A percentile compares a stretch with the other conserved stretches of the same genome.
These are phyloP conservation scores for Candida maltosa DNA, from an alignment of 805 yeast species.

Conservation along the genomic window DNA sequence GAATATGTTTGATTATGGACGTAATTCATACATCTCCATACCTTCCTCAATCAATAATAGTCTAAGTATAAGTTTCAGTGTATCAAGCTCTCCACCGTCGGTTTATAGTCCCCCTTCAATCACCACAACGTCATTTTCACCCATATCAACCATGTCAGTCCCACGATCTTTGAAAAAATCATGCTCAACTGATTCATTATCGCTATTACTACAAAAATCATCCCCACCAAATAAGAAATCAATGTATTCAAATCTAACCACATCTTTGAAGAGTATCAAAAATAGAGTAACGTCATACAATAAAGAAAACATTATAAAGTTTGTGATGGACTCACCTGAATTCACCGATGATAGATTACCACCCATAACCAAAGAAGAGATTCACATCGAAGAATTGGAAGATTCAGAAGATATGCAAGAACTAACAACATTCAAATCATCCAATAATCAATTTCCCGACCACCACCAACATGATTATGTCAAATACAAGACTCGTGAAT, in stretches of 20 bases:
- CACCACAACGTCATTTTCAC: too few relatives aligned
- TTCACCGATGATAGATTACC: constrained; percentile 16
- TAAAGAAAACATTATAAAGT: constrained; percentile 5
- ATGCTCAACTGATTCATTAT: constrained; percentile 7
- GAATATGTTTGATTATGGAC: neutral
- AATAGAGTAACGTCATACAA: constrained; percentile 5
- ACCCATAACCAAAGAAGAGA: too few relatives aligned
- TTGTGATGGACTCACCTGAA: constrained; percentile 11
- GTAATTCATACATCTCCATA: neutral
- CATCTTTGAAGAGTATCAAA: constrained; percentile 11
- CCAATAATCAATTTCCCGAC: constrained; percentile 7
- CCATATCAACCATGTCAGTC: too few relatives aligned
- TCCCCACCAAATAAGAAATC: constrained; percentile 1
- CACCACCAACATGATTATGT: neutral
- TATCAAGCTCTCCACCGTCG: too few relatives aligned
- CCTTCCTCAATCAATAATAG: too few relatives aligned
- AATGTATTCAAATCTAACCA: constrained; percentile 12
- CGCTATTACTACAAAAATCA: constrained; percentile 7
- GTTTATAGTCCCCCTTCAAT: too few relatives aligned
- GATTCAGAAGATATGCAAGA: constrained; percentile 9
- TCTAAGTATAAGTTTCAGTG: too few relatives aligned
- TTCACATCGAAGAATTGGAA: too few relatives aligned
- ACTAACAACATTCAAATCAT: constrained; percentile 14
- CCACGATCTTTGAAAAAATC: too few relatives aligned
- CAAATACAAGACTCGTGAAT: constrained; percentile 36